Percentiles rank a stretch among this genome's conserved stretches.
Conservation (phyloP, 2,329 filamentous ascomycete species). For the Phialophora chinensis region DNA sequence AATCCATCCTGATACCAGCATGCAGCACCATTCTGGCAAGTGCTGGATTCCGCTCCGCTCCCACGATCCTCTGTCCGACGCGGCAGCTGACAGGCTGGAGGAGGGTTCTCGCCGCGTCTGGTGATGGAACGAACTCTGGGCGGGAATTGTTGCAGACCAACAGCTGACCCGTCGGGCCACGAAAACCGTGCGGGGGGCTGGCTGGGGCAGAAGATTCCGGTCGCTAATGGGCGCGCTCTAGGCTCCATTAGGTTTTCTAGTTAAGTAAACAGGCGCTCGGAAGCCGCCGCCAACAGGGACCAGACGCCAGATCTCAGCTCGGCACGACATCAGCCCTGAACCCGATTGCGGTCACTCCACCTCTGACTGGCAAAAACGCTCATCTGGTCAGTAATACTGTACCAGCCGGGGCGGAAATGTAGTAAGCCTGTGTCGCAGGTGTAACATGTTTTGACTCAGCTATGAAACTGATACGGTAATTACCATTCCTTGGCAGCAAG, state of each 20-base stretch:
- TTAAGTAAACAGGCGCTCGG: background rate
- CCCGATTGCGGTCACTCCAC: constrained; percentile 12
- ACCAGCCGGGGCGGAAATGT: background rate
- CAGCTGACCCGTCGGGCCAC: constrained; percentile 15
- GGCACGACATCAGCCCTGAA: constrained; percentile 6
- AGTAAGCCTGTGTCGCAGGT: background rate
- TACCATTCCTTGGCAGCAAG: background rate
- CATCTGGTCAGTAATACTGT: background rate
- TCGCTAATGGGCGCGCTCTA: background rate
- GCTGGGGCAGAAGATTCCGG: background rate
- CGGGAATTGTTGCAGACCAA: constrained; percentile 1
- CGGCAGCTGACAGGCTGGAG: constrained; percentile 7
- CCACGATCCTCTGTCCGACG: background rate
- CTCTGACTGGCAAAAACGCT: background rate
- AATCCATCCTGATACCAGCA: constrained; percentile 6
- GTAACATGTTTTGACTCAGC: background rate
- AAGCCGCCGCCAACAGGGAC: constrained; percentile 15
- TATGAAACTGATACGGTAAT: background rate
- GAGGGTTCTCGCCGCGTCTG: constrained; percentile 9
- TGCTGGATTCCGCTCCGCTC: constrained; percentile 28
- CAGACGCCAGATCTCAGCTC: background rate
- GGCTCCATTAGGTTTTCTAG: background rate
- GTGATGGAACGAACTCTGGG: constrained; percentile 12
- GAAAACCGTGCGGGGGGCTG: background rate
- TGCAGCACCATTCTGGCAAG: background rate